Evolutionary conservation across 169 alveolate species (phyloP).

Genomic region (Perkinsus olseni): DNA sequence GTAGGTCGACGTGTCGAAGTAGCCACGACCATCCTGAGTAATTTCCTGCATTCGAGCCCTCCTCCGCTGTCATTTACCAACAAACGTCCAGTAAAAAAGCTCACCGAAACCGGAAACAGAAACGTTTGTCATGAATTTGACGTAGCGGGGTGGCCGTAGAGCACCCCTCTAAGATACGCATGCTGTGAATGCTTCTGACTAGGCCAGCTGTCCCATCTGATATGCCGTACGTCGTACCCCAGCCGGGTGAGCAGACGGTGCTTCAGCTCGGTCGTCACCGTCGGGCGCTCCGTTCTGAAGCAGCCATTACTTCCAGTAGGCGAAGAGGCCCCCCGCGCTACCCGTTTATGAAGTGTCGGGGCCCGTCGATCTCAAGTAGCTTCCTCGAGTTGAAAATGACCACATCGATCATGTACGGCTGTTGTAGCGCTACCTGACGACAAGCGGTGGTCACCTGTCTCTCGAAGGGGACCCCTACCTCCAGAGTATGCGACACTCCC

Average conservation of each 20-base stretch:
- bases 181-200: not conserved
- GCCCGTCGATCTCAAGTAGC: not conserved
- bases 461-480: not conserved
- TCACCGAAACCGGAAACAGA: not conserved
- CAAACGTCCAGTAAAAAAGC: not conserved
- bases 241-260: not conserved
- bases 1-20: no score
- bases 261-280: not conserved
- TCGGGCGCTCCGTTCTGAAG: not conserved
- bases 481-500: not conserved
- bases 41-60: no score
- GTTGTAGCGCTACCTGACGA: not conserved
- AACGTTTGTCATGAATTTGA: not conserved
- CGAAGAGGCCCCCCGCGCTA: not conserved
- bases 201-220: not conserved
- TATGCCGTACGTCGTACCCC: not conserved
- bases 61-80: no score
- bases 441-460: not conserved
- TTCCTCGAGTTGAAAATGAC: not conserved
- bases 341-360: not conserved
- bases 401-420: not conserved
- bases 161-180: not conserved
- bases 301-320: not conserved
- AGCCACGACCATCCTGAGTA: no score
- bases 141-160: not conserved